Base-by-base conservation (phyloP, 257 asterid genomes). In the Ballota nigra region DNA sequence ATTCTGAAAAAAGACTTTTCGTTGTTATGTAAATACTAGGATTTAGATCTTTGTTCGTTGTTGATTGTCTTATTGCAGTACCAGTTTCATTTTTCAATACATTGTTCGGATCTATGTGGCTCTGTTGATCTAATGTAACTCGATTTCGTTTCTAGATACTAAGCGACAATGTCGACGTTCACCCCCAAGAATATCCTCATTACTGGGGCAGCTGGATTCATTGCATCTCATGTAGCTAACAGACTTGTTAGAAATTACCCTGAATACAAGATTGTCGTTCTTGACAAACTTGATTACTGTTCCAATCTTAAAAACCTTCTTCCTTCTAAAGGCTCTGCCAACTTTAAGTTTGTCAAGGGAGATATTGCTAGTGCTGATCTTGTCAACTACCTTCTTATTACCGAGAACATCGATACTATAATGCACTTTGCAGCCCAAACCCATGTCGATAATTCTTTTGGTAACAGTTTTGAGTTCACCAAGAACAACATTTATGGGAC, bases 381-480 rank as follows among this genome's bases (percentile, higher is more conserved):
- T 69, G 98, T 93, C 65, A 91, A 93, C 86, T 91, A 93, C 84
- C 94, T 93, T 68, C 98, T 93, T 70, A 86, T 89, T 67, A 84
- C 98, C 0, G 98, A 93, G 83, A 85, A 88, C 78, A 93, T 93
- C 15, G 98, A 93, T 85, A 93, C 98, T 8, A 93, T 93, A 29
- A 93, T 93, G 98, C 98, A 93, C 85, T 93, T 93, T 80, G 98
- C 98, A n/a, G 98, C 98, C 20, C 98, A 93, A 67, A 93, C 98
- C 72, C 98, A 92, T 63, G 98, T 92, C 13, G 98, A 92, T 78
- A 92, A 92, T 74, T 92, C 98, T 1, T 92, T 92, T 13, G 98
- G 98, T 43, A 92, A 92, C 86, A 90, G 97, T 74, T 92, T 92
- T 36, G 98, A 92, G 84, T 93, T 93, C 72, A 93, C 98, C 81